These are phyloP conservation scores for Acer yangbiense DNA, from an alignment of 345 rosid species.

Conservation along the genomic window DNA sequence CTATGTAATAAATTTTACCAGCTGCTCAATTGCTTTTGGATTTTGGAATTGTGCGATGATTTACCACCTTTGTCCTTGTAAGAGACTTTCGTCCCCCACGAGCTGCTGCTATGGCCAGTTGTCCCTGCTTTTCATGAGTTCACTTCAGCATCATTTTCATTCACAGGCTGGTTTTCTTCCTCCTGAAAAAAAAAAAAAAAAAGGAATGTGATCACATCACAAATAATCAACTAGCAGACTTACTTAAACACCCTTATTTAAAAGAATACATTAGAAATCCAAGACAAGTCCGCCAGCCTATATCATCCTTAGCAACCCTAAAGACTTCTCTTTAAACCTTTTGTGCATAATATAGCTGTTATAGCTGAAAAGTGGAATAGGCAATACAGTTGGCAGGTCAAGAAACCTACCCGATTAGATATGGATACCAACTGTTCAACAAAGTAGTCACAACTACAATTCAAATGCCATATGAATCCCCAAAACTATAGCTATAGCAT, in stretches of 20 bases:
- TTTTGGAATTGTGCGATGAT: constrained; percentile 62
- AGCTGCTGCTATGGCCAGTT: constrained; percentile 64
- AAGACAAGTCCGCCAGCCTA: not conserved
- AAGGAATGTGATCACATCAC: not conserved
- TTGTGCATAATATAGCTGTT: not conserved
- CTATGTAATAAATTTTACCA: constrained; percentile 37
- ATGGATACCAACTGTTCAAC: no score
- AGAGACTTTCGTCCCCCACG: constrained; percentile 49
- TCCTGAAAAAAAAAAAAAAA: constrained; percentile 21
- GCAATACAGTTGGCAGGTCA: no score
- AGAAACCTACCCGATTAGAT: no score
- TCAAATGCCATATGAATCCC: not conserved
- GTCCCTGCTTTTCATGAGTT: constrained; percentile 72
- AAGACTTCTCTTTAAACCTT: not conserved
- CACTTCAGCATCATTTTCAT: constrained; percentile 45
- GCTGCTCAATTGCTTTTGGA: constrained; percentile 48
- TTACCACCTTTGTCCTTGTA: constrained; percentile 86
- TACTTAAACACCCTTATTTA: no score
- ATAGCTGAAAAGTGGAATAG: no score
- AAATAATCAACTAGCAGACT: not conserved
- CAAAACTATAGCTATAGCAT: not conserved
- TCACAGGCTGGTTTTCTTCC: constrained; percentile 20
- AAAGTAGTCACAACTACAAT: no score
- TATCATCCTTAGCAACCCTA: not conserved
- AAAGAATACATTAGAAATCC: not conserved